Evolutionary conservation across 2,329 filamentous ascomycete genomes (phyloP), one percentile per base, ranked within the genome.

Genomic region (Scleromitrula shiraiana): DNA sequence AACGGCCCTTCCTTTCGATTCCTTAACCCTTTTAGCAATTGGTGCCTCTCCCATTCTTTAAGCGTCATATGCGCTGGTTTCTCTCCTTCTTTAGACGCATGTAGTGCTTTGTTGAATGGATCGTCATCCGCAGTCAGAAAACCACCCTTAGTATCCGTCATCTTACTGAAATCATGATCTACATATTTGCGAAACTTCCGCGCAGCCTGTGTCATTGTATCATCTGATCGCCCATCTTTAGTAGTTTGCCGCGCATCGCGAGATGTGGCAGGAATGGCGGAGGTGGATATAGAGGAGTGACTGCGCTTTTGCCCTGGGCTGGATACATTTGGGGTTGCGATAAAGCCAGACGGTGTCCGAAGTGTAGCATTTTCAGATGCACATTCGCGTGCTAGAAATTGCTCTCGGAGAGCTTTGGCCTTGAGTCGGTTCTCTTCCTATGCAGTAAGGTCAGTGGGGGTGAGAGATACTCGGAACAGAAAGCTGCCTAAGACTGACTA

Each of bases 81-180:
- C 56, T 81, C 74, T 45, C 82, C 77, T 7, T 76, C 68, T 44
- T 50, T 67, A 7, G 65, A 70, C 6, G 70, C 73, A 58, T 82
- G 78, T 59, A 91, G 73, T 7, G 83, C 87, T 56, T 83, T 83
- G 63, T 95, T 95, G 64, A 84, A 80, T 1, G 93, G 93, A 66
- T 98, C 93, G 62, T 98, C 93, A 53, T 91, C 86, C 1, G 79
- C 77, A n/a, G 84, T 86, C 55, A 98, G 68, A 67, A 98, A 98
- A 0, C 93, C 93, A 53, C 93, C 93, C 64, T 96, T 96, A 1
- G 91, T 97, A 65, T 98, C 93, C 6, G 85, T 94, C 89, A 98
- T 97, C 68, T 91, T 85, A 64, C 86, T 91, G 68, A 98, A 93
- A 66, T 98, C 93, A 69, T 96, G 97, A 63, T 98, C 93, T 62